Evolutionary conservation across 805 yeast species (phyloP).

Genomic region (Lachancea kluyveri): DNA sequence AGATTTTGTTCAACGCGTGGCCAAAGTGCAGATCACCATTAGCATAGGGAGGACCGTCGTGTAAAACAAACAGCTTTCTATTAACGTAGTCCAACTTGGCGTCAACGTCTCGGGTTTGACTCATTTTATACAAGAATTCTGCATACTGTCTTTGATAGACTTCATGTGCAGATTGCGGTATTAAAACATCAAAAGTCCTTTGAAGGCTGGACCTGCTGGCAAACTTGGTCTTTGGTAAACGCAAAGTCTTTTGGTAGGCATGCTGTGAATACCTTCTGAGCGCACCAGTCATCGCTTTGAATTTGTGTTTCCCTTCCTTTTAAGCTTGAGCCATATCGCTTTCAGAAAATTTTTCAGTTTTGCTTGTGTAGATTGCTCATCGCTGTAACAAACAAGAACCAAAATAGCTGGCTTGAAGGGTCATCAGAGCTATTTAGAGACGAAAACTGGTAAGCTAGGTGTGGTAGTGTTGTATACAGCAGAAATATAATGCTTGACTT

Average conservation of each 20-base stretch:
- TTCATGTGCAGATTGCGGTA: slow-evolving; percentile 49
- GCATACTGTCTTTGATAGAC: slow-evolving; percentile 61
- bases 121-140: slow-evolving; percentile 15
- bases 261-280: slow-evolving; percentile 18
- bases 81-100: slow-evolving; percentile 16
- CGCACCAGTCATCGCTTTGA: no score
- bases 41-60: slow-evolving; percentile 99
- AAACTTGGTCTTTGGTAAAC: slow-evolving; percentile 64
- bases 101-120: no score
- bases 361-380: no score
- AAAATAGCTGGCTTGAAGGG: no score
- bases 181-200: slow-evolving; percentile 35
- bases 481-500: no score
- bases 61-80: slow-evolving; percentile 55
- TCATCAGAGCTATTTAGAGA: no score
- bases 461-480: no score
- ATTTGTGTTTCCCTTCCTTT: no score
- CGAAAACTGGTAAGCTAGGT: no score
- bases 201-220: slow-evolving; percentile 53
- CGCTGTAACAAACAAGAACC: no score
- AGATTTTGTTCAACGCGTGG: slow-evolving; percentile 83
- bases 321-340: no score
- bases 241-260: slow-evolving; percentile 45
- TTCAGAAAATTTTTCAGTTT: no score
- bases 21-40: slow-evolving; percentile 91